Base-by-base conservation (phyloP, 2,329 filamentous ascomycete species). In the Penicillium vulpinum region DNA sequence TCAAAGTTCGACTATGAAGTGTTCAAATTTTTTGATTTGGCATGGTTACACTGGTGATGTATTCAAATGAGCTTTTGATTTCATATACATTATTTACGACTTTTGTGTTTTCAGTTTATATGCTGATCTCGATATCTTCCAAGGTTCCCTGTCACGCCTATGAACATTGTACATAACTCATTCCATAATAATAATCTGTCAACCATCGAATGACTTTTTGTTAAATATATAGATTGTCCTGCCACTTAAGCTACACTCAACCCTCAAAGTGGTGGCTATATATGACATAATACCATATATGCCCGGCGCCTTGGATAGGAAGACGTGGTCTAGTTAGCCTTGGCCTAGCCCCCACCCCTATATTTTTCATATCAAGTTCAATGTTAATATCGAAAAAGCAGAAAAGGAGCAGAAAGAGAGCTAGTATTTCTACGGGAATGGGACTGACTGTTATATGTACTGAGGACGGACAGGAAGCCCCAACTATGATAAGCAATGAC, bases 1-100 rank as follows among this genome's bases (percentile, higher is more conserved):
- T 97, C 29, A 87, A 92, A 67, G 86, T 97, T 51, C 82, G 90
- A 61, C 77, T 96, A 62, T 94, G 68, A 79, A 36, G 10, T 24
- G 22, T 8, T 18, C 18, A 52, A 47, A 54, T 47, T 16, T 35
- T 18, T 53, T 47, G n/a, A n/a, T 53, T 44, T 13, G 28, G 38
- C 29, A 38, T 29, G 28, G n/a, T 24, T 47, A 2, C 10, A n/a
- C 24, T 26, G n/a, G 44, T 29, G 22, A 18, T 36, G 5, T 38
- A 22, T 45, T 21, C n/a, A 21, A 16, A 10, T 16, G 21, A 21
- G 31, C 21, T 18, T 26, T 22, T 35, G 28, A 43, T 43, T 51
- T 24, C 48, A 24, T 21, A 22, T 45, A 21, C 13, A 21, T 44
- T 31, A 45, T 33, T 35, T 46, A 46, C 15, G 29, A 24, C 15